phyloP scores from a whole-genome alignment of 495 filamentous ascomycete species.

The Neurospora sp. region DNA sequence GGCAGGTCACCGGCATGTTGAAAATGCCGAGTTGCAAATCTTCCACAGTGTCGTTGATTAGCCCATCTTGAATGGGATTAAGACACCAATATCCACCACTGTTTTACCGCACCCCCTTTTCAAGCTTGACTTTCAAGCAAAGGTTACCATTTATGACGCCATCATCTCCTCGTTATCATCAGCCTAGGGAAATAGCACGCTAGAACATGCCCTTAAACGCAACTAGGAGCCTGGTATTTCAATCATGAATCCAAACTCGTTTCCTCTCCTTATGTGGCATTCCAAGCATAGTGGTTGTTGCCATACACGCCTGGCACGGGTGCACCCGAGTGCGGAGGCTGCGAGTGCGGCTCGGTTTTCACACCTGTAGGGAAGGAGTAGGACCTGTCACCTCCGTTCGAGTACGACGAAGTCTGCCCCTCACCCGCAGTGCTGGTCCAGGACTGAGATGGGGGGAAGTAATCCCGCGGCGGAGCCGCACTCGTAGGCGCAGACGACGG shows the following conservation, averaged over 20 bases:
- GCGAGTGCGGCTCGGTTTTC: slow-evolving; percentile 5
- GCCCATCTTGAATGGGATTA: neutral
- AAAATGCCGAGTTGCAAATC: neutral
- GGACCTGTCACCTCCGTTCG: slow-evolving; percentile 25
- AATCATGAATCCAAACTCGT: neutral
- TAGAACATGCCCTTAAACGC: neutral
- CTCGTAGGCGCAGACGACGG: slow-evolving; percentile 6
- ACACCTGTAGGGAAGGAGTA: slow-evolving; percentile 28
- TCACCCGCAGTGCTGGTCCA: slow-evolving; percentile 38
- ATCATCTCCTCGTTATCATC: neutral
- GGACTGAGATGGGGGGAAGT: slow-evolving; percentile 34
- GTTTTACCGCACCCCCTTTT: neutral
- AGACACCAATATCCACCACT: neutral
- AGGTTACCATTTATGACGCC: neutral
- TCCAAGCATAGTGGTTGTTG: slow-evolving; percentile 16
- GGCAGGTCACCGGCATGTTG: neutral
- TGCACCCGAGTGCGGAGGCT: slow-evolving; percentile 6
- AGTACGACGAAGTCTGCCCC: slow-evolving; percentile 22
- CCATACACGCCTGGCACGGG: slow-evolving; percentile 5
- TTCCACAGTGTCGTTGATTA: neutral
- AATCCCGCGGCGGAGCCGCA: slow-evolving; percentile 32
- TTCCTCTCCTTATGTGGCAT: slow-evolving; percentile 9
- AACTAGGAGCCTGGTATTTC: neutral
- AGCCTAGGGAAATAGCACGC: neutral
- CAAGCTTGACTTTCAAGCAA: neutral